phyloP scores from a whole-genome alignment of 352 stramenopile genomes.

The Pythium guiyangense region DNA sequence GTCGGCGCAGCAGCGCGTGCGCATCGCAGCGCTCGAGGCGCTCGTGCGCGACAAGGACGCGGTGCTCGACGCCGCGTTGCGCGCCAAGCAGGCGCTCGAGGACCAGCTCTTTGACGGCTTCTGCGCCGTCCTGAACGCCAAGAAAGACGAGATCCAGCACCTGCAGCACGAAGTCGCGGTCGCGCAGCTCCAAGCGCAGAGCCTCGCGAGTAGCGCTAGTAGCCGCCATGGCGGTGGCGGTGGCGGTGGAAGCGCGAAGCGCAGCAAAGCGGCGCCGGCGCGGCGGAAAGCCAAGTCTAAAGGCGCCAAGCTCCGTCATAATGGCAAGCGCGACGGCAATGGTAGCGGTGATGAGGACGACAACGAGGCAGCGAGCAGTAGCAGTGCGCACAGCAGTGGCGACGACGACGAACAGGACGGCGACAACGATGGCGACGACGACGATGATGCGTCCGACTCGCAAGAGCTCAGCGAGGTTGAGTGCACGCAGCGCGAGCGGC shows the following conservation, averaged over 20 bases:
- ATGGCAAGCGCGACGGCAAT: constrained; percentile 9
- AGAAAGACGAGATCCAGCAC: constrained; percentile 56
- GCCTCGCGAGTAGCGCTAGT: not conserved
- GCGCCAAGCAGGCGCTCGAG: constrained; percentile 38
- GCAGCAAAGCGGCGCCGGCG: not conserved
- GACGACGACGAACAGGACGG: constrained; percentile 4
- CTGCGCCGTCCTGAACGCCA: constrained; percentile 46
- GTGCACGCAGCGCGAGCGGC: not conserved
- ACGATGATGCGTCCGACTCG: constrained; percentile 16
- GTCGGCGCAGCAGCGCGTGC: constrained; percentile 14
- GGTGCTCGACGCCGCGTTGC: constrained; percentile 35
- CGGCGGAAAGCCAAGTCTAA: not conserved
- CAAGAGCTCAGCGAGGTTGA: not conserved
- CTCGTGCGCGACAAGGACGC: constrained; percentile 39
- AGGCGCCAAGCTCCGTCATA: constrained; percentile 30
- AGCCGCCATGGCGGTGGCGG: not conserved
- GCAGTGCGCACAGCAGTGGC: constrained; percentile 1
- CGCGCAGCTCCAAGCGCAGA: constrained; percentile 1
- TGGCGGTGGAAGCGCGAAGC: not conserved
- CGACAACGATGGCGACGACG: no score
- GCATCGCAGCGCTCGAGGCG: constrained; percentile 25
- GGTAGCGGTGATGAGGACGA: no score
- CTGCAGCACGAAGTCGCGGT: constrained; percentile 29
- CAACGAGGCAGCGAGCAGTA: no score
- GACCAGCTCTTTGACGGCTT: constrained; percentile 40